Percentiles rank a stretch among this genome's conserved stretches.
Conservation (phyloP, 768 basidiomycete genomes). For the Russula sp. region DNA sequence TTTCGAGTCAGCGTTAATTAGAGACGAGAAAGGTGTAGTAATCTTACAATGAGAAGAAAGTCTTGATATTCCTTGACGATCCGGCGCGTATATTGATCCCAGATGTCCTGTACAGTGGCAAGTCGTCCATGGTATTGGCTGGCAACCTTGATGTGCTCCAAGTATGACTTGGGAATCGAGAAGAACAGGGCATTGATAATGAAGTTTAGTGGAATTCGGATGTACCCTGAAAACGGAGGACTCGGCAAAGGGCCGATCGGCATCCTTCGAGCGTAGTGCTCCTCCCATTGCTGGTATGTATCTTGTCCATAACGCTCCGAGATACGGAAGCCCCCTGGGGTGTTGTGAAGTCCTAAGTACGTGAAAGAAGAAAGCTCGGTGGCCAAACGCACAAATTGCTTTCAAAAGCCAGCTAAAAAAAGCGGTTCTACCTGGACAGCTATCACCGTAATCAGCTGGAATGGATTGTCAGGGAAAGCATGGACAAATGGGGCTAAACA, state of each 20-base stretch:
- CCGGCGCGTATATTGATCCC: constrained; percentile 45
- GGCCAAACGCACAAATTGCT: constrained; percentile 36
- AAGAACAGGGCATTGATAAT: constrained; percentile 43
- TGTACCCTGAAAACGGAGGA: constrained; percentile 10
- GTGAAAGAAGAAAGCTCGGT: background rate
- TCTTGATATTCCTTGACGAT: constrained; percentile 51
- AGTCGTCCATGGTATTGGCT: constrained; percentile 48
- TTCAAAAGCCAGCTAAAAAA: constrained; percentile 48
- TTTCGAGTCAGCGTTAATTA: constrained; percentile 22
- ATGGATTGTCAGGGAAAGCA: background rate
- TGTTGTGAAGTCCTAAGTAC: background rate
- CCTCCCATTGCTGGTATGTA: constrained; percentile 27
- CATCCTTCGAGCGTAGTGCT: constrained; percentile 27
- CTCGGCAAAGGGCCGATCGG: constrained; percentile 13
- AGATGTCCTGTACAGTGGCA: constrained; percentile 42
- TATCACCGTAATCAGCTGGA: constrained; percentile 25
- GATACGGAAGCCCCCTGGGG: constrained; percentile 38
- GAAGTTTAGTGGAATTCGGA: constrained; percentile 32
- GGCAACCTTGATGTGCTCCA: constrained; percentile 42
- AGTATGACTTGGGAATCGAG: constrained; percentile 47
- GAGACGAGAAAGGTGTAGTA: background rate
- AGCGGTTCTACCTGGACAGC: constrained; percentile 38
- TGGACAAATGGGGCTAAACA: background rate
- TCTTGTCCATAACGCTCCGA: constrained; percentile 41
- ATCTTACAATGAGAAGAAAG: constrained; percentile 48